Conservation (phyloP, 169 alveolate genomes). For the Plasmodium falciparum region DNA sequence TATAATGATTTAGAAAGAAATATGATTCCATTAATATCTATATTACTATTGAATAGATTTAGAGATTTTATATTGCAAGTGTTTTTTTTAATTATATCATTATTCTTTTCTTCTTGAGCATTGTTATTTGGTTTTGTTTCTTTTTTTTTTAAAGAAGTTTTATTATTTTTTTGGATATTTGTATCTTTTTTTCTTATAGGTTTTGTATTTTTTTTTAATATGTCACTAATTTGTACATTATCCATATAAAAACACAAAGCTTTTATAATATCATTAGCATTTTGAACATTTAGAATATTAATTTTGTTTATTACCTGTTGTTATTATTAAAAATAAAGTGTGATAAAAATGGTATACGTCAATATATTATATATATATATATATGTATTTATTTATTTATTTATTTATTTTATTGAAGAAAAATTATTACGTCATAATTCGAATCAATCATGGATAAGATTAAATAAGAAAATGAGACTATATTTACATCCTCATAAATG, state of each 20-base stretch:
- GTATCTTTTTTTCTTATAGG: slow-evolving; percentile 28
- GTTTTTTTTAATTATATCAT: slow-evolving; percentile 26
- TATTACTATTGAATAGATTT: slow-evolving; percentile 46
- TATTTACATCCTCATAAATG: slow-evolving; percentile 54
- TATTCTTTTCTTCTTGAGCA: slow-evolving; percentile 28
- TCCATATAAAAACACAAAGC: slow-evolving; percentile 71
- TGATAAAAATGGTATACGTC: not conserved
- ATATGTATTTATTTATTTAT: not conserved
- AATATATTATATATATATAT: no score
- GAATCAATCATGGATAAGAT: slow-evolving; percentile 72
- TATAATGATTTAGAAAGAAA: slow-evolving; percentile 58
- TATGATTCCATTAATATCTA: slow-evolving; percentile 47
- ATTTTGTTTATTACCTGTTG: slow-evolving; percentile 50
- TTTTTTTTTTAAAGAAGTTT: slow-evolving; percentile 17
- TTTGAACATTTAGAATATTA: slow-evolving; percentile 47
- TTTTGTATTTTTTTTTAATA: slow-evolving; percentile 61
- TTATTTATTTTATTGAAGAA: not conserved
- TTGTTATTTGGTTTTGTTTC: slow-evolving; percentile 1
- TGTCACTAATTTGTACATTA: slow-evolving; percentile 53
- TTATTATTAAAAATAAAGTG: not conserved
- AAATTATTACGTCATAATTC: slow-evolving; percentile 40
- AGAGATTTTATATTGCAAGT: slow-evolving; percentile 46
- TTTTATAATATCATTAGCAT: slow-evolving; percentile 48
- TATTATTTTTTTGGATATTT: slow-evolving; percentile 27
- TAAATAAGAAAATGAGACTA: slow-evolving; percentile 52